Conservation (phyloP, 2,329 filamentous ascomycete genomes). For the Simplicillium aogashimaense region DNA sequence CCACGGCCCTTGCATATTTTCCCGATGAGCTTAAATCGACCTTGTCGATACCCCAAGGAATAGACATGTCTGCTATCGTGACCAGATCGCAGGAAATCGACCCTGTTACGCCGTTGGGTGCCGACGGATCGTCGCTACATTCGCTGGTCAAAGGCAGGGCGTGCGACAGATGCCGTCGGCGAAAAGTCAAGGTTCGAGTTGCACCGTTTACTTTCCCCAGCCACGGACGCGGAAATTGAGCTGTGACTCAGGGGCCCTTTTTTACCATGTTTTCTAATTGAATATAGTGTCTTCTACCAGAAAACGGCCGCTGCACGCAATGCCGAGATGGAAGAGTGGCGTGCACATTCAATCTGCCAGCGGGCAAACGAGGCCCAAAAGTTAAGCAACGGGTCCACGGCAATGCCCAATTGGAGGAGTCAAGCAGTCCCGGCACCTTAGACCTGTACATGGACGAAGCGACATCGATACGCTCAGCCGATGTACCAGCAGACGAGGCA, state of each 20-base stretch:
- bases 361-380: constrained; percentile 27
- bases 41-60: too few species aligned
- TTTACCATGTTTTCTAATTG: too few species aligned
- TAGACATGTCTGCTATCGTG: background rate
- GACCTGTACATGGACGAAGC: constrained; percentile 5
- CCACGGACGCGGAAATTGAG: too few species aligned
- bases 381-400: constrained; percentile 8
- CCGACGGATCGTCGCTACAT: background rate
- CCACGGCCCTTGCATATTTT: background rate
- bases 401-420: background rate
- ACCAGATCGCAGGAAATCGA: background rate
- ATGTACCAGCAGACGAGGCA: background rate
- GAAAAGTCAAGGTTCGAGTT: constrained; percentile 21
- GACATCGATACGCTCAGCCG: background rate
- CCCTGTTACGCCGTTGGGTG: background rate
- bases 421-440: background rate
- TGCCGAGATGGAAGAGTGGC: constrained; percentile 20
- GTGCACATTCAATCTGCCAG: constrained; percentile 27
- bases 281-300: constrained; percentile 18
- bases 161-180: constrained; percentile 24
- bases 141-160: constrained; percentile 11
- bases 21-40: background rate
- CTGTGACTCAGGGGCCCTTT: too few species aligned
- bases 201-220: too few species aligned
- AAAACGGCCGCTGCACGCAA: constrained; percentile 16